Evolutionary conservation across 2,329 filamentous ascomycete species (phyloP).

Genomic region (Venturia asperata): DNA sequence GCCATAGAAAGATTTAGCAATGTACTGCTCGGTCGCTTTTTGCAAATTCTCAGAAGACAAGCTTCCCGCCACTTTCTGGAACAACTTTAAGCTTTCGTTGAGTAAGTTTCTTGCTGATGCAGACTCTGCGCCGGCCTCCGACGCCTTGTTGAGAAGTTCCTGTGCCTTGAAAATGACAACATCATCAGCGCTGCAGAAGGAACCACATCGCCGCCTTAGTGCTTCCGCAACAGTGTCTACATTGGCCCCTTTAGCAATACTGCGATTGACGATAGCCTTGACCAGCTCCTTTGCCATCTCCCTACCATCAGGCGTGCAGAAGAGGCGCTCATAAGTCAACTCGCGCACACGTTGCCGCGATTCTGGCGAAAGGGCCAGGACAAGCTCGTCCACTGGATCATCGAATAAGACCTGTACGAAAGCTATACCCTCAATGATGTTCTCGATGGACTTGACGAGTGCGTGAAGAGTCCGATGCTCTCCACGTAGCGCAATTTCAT

Average conservation of each 20-base stretch:
- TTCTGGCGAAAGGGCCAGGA: slow-evolving; percentile 63
- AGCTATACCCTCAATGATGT: slow-evolving; percentile 92
- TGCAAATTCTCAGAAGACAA: slow-evolving; percentile 75
- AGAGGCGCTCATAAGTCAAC: slow-evolving; percentile 82
- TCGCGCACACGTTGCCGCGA: slow-evolving; percentile 63
- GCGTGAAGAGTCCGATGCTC: slow-evolving; percentile 90
- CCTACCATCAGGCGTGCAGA: slow-evolving; percentile 70
- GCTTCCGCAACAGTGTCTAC: slow-evolving; percentile 96
- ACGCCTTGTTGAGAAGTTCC: slow-evolving; percentile 83
- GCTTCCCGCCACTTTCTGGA: slow-evolving; percentile 79
- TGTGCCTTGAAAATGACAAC: slow-evolving; percentile 98
- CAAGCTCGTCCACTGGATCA: slow-evolving; percentile 84
- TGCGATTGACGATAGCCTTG: slow-evolving; percentile 95
- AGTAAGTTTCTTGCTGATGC: slow-evolving; percentile 72
- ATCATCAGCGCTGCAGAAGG: slow-evolving; percentile 95
- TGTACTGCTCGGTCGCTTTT: slow-evolving; percentile 71
- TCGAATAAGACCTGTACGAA: slow-evolving; percentile 94
- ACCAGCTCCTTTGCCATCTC: slow-evolving; percentile 90
- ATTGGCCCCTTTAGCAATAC: slow-evolving; percentile 93
- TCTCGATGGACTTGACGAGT: slow-evolving; percentile 74
- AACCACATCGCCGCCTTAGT: slow-evolving; percentile 84
- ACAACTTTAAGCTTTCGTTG: slow-evolving; percentile 81
- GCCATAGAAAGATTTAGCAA: slow-evolving; percentile 79
- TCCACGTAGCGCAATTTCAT: slow-evolving; percentile 85
- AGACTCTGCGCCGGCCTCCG: slow-evolving; percentile 66